These are phyloP conservation scores for Hyaloperonospora arabidopsidis DNA, from an alignment of 352 stramenopile genomes.

Conservation along the genomic window DNA sequence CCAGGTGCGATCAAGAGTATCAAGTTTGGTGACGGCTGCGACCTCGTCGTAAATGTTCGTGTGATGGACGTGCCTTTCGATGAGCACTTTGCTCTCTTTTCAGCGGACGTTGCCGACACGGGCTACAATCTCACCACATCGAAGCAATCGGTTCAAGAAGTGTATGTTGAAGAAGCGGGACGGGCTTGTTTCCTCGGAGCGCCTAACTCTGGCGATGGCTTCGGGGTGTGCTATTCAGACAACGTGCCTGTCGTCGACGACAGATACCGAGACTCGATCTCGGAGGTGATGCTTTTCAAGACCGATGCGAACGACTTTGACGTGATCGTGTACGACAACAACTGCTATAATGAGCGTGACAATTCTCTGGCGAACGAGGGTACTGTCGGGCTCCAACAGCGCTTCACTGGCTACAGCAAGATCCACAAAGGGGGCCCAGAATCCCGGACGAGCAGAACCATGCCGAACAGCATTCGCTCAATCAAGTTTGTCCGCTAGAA, in stretches of 20 bases:
- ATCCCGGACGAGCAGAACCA: constrained; percentile 16
- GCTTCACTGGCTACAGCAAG: constrained; percentile 30
- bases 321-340: constrained; percentile 34
- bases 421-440: not conserved
- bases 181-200: constrained; percentile 31
- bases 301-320: constrained; percentile 29
- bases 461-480: constrained; percentile 25
- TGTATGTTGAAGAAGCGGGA: constrained; percentile 43
- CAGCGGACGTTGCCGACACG: constrained; percentile 24
- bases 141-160: constrained; percentile 28
- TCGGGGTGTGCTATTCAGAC: constrained; percentile 34
- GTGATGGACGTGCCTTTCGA: constrained; percentile 32
- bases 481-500: constrained; percentile 18
- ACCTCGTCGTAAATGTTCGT: constrained; percentile 34
- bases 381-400: constrained; percentile 9
- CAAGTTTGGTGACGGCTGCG: constrained; percentile 32
- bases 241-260: constrained; percentile 20
- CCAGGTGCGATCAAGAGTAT: constrained; percentile 38
- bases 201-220: constrained; percentile 8
- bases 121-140: constrained; percentile 26
- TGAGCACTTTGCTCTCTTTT: constrained; percentile 29
- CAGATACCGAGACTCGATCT: constrained; percentile 28
- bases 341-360: constrained; percentile 23
- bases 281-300: constrained; percentile 39
- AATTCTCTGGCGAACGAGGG: constrained; percentile 3